Base-by-base conservation (phyloP, 345 rosid genomes). In the Trapa incisa region DNA sequence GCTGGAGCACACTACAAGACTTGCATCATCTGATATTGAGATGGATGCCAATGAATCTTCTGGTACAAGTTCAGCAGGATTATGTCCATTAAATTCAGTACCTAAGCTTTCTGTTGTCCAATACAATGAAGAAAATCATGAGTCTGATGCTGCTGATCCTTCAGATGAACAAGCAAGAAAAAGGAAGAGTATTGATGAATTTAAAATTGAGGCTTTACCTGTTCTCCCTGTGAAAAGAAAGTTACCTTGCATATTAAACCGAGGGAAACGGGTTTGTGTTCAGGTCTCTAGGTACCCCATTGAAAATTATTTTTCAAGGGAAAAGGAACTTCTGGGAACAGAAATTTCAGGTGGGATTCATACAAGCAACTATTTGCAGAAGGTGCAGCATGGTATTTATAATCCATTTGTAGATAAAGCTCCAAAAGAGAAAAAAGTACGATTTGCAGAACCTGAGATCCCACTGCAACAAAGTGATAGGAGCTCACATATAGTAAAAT, bases 371-470 rank as follows among this genome's bases (percentile, higher is more conserved):
- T 72, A 50, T 58, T 32, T 42, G 66, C 73, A 70, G 13, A 54
- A 71, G 35, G 48, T 64, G 56, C 67, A 72, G 68, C 73, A 74
- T 53, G 65, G 64, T 52, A 10, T 52, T 37, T 35, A 67, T 45
- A 42, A 65, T 68, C 47, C 66, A 35, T 29, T 5, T 47, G 39
- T 13, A 60, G 36, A 66, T 56, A 65, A 61, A 32, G 65, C 65
- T 65, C 69, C 65, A 69, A 35, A 53, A 41, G 75, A 77, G 74
- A 87, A 83, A 75, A 70, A 66, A 42, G 86, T 85, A 56, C 68
- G 43, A 68, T 83, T 80, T 68, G 72, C 82, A 54, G 80, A 79
- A 68, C 69, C 73, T 64, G 74, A 73, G 62, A 43, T 71, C 29
- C 65, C 66, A 66, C 75, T 65, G 70, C 74, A 65, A 71, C 74